Evolutionary conservation across 495 filamentous ascomycete genomes (phyloP).

Genomic region (Penicillium waksmanii): DNA sequence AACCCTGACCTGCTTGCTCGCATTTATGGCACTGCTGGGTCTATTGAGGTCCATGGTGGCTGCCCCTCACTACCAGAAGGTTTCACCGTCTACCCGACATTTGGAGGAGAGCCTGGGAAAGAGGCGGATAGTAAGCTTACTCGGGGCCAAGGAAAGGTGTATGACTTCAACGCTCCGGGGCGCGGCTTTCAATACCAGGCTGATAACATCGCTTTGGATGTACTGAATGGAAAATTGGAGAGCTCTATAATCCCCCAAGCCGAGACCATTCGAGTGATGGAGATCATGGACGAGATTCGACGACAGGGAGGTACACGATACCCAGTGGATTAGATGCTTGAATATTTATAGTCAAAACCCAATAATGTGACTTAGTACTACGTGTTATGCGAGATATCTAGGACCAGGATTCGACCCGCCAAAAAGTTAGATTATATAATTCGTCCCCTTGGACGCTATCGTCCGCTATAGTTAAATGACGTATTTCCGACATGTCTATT

Average conservation of each 20-base stretch:
- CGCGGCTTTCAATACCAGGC: slow-evolving; percentile 27
- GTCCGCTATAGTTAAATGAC: no score
- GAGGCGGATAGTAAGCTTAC: slow-evolving; percentile 6
- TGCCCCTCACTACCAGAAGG: slow-evolving; percentile 23
- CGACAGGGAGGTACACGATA: slow-evolving; percentile 20
- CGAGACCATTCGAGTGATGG: slow-evolving; percentile 26
- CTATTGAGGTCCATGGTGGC: slow-evolving; percentile 24
- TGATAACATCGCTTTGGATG: slow-evolving; percentile 28
- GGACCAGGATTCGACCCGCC: no score
- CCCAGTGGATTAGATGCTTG: slow-evolving; percentile 14
- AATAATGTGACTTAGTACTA: no score
- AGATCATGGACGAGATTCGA: slow-evolving; percentile 34
- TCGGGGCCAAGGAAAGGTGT: slow-evolving; percentile 10
- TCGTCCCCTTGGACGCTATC: no score
- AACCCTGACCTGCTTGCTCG: slow-evolving; percentile 16
- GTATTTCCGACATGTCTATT: no score
- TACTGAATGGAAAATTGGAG: slow-evolving; percentile 21
- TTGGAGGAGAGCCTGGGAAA: background rate
- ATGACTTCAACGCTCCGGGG: slow-evolving; percentile 16
- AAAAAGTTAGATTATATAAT: background rate
- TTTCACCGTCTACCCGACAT: slow-evolving; percentile 25
- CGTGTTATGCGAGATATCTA: no score
- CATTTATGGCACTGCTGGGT: slow-evolving; percentile 26
- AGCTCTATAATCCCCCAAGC: slow-evolving; percentile 24
- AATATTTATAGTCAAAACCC: background rate